phyloP scores from a whole-genome alignment of 2,329 filamentous ascomycete species.

The Aspergillus sp. region DNA sequence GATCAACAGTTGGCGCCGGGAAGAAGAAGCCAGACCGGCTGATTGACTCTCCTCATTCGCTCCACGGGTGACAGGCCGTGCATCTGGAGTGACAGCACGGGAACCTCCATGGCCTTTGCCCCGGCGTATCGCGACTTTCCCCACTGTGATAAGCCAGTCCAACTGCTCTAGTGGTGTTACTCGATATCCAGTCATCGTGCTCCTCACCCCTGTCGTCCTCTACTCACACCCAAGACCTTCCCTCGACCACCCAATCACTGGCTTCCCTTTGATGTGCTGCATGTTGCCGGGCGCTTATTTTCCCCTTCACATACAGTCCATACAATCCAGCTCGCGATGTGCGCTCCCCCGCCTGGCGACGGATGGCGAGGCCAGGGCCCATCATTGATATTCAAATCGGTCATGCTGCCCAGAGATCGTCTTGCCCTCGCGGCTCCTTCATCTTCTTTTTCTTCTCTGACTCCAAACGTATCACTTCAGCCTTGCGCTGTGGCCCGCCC shows the following conservation, averaged over 20 bases:
- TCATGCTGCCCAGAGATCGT: constrained; percentile 15
- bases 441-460: constrained; percentile 21
- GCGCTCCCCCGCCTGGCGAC: constrained; percentile 16
- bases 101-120: constrained; percentile 12
- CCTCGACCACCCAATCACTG: constrained; percentile 20
- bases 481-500: constrained; percentile 22
- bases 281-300: constrained; percentile 36
- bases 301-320: constrained; percentile 20
- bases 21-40: constrained; percentile 27
- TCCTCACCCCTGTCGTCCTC: constrained; percentile 8
- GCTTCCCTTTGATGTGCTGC: constrained; percentile 15
- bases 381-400: constrained; percentile 35
- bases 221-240: constrained; percentile 3
- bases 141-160: constrained; percentile 39
- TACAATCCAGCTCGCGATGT: constrained; percentile 15
- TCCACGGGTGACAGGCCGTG: constrained; percentile 23
- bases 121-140: constrained; percentile 15
- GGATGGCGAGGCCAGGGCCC: constrained; percentile 20
- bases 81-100: constrained; percentile 16
- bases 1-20: constrained; percentile 35
- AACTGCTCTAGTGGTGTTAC: constrained; percentile 24
- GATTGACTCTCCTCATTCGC: constrained; percentile 20
- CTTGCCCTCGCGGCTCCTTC: constrained; percentile 19
- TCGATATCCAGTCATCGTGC: constrained; percentile 29
- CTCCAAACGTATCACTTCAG: constrained; percentile 23